Percentiles rank a stretch among this genome's conserved stretches.
Evolutionary conservation across 345 rosid genomes (phyloP).

Genomic region (Draba incana): DNA sequence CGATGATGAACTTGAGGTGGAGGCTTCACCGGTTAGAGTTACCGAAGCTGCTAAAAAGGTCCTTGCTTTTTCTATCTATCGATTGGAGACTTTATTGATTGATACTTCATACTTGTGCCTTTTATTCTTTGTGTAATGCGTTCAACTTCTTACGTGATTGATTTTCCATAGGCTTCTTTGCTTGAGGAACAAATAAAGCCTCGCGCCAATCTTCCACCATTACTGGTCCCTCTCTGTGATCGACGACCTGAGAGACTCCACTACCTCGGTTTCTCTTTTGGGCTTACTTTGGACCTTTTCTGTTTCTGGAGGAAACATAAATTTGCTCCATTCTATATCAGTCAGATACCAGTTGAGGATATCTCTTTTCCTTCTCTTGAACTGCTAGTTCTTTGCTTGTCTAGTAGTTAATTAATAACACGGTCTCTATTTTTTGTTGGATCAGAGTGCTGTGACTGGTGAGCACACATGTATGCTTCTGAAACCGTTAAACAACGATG

Average conservation of each 20-base stretch:
- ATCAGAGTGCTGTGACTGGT: conserved; percentile 93
- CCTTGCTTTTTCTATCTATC: conserved; percentile 19
- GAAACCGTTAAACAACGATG: conserved; percentile 77
- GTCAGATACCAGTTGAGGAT: too few species aligned
- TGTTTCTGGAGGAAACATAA: conserved; percentile 92
- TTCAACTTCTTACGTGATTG: conserved; percentile 15
- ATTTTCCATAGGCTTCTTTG: conserved; percentile 66
- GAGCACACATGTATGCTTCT: conserved; percentile 92
- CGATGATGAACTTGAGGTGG: conserved; percentile 60
- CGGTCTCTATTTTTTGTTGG: too few species aligned
- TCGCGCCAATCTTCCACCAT: conserved; percentile 77
- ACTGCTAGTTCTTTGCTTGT: too few species aligned
- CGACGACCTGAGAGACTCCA: conserved; percentile 84
- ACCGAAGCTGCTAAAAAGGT: conserved; percentile 87
- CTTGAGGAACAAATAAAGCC: conserved; percentile 87
- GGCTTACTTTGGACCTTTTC: conserved; percentile 91
- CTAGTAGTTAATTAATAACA: too few species aligned
- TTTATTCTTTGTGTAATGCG: conserved; percentile 8
- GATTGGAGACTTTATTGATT: too few species aligned
- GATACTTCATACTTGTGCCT: too few species aligned
- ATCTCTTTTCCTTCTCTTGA: too few species aligned
- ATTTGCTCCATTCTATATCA: conserved; percentile 86
- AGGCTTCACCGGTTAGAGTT: conserved; percentile 48
- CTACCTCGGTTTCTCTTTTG: conserved; percentile 93
- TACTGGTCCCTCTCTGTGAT: conserved; percentile 83